A percentile compares a stretch with the other conserved stretches of the same genome.
Conservation (phyloP, 2,329 filamentous ascomycete species). For the Sphaceloma murrayae region DNA sequence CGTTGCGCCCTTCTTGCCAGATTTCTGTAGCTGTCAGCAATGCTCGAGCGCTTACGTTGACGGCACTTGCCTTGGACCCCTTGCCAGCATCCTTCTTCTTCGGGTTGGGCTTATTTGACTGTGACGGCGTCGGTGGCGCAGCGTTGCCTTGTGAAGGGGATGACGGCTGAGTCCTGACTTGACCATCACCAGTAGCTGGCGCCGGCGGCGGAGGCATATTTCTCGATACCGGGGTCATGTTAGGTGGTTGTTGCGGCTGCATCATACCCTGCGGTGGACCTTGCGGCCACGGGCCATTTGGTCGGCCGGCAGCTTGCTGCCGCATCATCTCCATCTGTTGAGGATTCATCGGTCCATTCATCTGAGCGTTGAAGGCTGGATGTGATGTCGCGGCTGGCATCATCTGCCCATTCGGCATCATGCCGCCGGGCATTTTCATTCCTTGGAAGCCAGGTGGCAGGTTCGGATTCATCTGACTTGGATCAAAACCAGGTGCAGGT, state of each 20-base stretch:
- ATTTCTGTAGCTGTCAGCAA: conserved; percentile 21
- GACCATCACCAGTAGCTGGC: conserved; percentile 32
- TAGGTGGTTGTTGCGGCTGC: conserved; percentile 43
- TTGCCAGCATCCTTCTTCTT: conserved; percentile 64
- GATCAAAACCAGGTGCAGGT: conserved; percentile 48
- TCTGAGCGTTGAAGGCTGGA: conserved; percentile 47
- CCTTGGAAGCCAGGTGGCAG: conserved; percentile 27
- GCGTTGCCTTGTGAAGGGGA: conserved; percentile 37
- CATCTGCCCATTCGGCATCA: conserved; percentile 49
- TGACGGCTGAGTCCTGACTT: conserved; percentile 31
- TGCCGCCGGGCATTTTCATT: conserved; percentile 44
- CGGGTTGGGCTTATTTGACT: conserved; percentile 60
- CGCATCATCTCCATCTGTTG: conserved; percentile 39
- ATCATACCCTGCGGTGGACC: conserved; percentile 32
- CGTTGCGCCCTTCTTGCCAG: conserved; percentile 32
- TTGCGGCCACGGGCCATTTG: conserved; percentile 31
- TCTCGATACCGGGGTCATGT: conserved; percentile 63
- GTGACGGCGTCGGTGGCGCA: conserved; percentile 67
- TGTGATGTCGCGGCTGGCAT: conserved; percentile 55
- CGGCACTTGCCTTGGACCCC: conserved; percentile 53
- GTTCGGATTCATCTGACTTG: conserved; percentile 40
- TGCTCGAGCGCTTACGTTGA: conserved; percentile 25
- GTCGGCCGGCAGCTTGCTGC: conserved; percentile 29
- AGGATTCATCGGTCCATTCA: conserved; percentile 37
- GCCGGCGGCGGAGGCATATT: conserved; percentile 45